Conservation (phyloP, 1,284 basidiomycete genomes). For the Sporisorium reilianum region DNA sequence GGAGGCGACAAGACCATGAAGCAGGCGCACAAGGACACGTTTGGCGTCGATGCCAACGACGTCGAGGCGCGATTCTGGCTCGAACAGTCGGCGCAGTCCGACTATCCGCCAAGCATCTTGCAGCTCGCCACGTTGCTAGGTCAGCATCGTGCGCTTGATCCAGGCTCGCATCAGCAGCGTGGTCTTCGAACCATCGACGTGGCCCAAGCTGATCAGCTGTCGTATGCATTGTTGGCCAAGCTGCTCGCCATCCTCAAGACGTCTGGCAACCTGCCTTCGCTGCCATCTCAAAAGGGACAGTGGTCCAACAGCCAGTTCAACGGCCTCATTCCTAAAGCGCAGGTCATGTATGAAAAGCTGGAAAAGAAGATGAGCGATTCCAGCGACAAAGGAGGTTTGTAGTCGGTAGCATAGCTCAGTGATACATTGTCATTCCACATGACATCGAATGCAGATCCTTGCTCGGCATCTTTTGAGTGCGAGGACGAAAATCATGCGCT, state of each 20-base stretch:
- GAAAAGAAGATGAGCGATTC: conserved; percentile 39
- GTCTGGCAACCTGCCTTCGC: conserved; percentile 42
- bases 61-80: conserved; percentile 57
- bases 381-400: neutral
- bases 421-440: neutral
- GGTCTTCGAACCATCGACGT: conserved; percentile 27
- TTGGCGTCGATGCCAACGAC: conserved; percentile 57
- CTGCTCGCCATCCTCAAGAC: conserved; percentile 48
- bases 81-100: conserved; percentile 37
- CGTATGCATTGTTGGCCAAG: conserved; percentile 45
- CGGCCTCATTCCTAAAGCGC: conserved; percentile 39
- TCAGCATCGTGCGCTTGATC: conserved; percentile 38
- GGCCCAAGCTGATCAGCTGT: conserved; percentile 40
- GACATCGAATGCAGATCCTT: neutral
- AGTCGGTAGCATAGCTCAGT: neutral
- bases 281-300: conserved; percentile 45
- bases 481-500: neutral
- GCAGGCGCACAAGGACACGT: conserved; percentile 44
- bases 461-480: neutral
- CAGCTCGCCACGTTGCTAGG: conserved; percentile 40
- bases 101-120: conserved; percentile 45
- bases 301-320: conserved; percentile 52
- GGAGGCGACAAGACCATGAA: conserved; percentile 43
- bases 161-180: conserved; percentile 7
- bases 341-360: conserved; percentile 47